Conservation (phyloP, 176 grass and related monocot species). For the Thinopyrum elongatum region DNA sequence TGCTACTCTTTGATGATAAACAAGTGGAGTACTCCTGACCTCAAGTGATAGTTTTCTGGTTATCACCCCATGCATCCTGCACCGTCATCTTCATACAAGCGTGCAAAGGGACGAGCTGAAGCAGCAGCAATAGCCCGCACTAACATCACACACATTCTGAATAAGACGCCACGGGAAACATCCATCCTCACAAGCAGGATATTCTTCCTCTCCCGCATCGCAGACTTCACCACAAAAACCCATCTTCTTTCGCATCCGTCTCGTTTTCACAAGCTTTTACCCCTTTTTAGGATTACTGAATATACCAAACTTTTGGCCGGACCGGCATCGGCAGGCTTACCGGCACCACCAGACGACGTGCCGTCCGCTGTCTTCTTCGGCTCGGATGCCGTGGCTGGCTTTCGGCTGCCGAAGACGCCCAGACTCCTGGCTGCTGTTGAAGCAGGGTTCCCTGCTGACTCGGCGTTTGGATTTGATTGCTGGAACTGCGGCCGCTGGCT, state of each 20-base stretch:
- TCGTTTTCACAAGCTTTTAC: not conserved
- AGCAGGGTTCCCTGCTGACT: not conserved
- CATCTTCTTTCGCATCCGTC: not conserved
- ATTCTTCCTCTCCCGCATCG: no score
- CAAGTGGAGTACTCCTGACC: no score
- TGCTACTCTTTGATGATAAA: no score
- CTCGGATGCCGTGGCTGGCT: conserved; percentile 8
- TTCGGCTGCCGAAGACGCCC: conserved; percentile 39
- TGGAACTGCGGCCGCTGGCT: conserved; percentile 23
- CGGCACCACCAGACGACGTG: not conserved
- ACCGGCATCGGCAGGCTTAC: not conserved
- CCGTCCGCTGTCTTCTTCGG: conserved; percentile 14
- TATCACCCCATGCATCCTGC: no score
- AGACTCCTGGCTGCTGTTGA: conserved; percentile 12
- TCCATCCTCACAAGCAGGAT: no score
- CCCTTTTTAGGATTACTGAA: conserved; percentile 18
- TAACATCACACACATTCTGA: no score
- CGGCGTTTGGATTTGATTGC: not conserved
- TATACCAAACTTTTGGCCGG: conserved; percentile 40
- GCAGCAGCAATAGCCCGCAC: no score
- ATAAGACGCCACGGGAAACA: no score
- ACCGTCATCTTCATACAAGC: no score
- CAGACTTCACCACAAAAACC: not conserved
- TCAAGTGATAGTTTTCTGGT: no score
- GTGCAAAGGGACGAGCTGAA: no score